phyloP scores from a whole-genome alignment of 164 flowering plant genomes.

The Houttuynia cordata region DNA sequence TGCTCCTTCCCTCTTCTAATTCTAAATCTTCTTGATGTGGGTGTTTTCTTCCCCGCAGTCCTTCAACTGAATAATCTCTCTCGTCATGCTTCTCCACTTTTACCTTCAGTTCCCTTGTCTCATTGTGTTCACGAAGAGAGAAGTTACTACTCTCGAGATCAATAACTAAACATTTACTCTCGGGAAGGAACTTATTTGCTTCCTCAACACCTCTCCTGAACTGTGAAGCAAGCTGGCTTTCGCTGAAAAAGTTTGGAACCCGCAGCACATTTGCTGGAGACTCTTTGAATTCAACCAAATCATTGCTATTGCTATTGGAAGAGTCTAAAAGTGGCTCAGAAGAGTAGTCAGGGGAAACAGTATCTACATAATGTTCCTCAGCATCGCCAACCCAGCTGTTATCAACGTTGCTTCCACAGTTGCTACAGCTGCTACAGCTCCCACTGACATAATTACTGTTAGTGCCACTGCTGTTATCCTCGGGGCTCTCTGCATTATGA shows the following conservation, averaged over 20 bases:
- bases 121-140: conserved; percentile 3
- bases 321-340: conserved; percentile 28
- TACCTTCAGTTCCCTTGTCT: not conserved
- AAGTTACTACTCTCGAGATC: conserved; percentile 4
- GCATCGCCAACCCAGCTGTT: conserved; percentile 13
- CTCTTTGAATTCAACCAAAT: conserved; percentile 29
- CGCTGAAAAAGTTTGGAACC: conserved; percentile 26
- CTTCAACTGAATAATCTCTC: conserved; percentile 6
- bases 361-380: conserved; percentile 8
- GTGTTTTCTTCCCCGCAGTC: conserved; percentile 41
- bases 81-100: conserved; percentile 3
- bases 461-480: conserved; percentile 2
- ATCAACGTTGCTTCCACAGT: conserved; percentile 3
- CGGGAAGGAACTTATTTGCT: conserved; percentile 58
- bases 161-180: not conserved
- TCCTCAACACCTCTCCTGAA: conserved; percentile 67
- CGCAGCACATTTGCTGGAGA: conserved; percentile 29
- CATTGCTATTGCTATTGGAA: conserved; percentile 18
- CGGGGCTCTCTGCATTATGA: conserved; percentile 15
- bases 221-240: conserved; percentile 45
- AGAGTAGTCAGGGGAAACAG: conserved; percentile 7
- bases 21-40: conserved; percentile 25
- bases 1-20: conserved; percentile 43
- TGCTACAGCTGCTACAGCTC: conserved; percentile 2
- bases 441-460: conserved; percentile 5